Conservation (phyloP, 257 asterid species). For the Solanum habrochaites region DNA sequence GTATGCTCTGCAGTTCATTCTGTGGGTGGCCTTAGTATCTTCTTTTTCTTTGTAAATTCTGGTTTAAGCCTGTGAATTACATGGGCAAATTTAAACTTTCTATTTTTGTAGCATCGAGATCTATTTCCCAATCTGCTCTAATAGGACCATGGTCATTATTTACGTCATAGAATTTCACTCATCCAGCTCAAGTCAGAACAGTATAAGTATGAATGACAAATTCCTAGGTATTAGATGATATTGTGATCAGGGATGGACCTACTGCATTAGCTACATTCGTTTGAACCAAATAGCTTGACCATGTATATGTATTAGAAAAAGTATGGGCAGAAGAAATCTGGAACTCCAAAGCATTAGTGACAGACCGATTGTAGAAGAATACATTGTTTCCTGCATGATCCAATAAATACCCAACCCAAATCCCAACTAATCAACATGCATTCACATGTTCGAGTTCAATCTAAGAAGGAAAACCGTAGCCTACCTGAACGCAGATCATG, state of each 20-base stretch:
- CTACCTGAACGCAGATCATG: too few relatives aligned
- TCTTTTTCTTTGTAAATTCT: not conserved
- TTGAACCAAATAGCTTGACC: not conserved
- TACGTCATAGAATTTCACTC: not conserved
- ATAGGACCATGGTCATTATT: not conserved
- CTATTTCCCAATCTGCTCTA: not conserved
- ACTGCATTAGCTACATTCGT: not conserved
- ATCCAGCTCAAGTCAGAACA: not conserved
- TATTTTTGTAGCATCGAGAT: not conserved
- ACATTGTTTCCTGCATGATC: too few relatives aligned
- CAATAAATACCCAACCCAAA: too few relatives aligned
- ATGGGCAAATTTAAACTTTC: not conserved
- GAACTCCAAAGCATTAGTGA: too few relatives aligned
- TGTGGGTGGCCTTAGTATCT: not conserved
- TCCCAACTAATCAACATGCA: too few relatives aligned
- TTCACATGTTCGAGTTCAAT: too few relatives aligned
- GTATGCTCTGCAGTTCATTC: not conserved
- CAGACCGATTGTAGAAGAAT: too few relatives aligned
- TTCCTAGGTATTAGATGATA: not conserved
- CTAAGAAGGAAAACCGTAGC: too few relatives aligned
- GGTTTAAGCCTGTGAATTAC: not conserved
- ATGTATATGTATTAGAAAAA: not conserved
- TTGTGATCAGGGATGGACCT: not conserved
- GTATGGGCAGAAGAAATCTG: too few relatives aligned
- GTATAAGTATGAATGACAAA: not conserved